phyloP scores from a whole-genome alignment of 2,329 filamentous ascomycete genomes.

The Chaetomium sp. region DNA sequence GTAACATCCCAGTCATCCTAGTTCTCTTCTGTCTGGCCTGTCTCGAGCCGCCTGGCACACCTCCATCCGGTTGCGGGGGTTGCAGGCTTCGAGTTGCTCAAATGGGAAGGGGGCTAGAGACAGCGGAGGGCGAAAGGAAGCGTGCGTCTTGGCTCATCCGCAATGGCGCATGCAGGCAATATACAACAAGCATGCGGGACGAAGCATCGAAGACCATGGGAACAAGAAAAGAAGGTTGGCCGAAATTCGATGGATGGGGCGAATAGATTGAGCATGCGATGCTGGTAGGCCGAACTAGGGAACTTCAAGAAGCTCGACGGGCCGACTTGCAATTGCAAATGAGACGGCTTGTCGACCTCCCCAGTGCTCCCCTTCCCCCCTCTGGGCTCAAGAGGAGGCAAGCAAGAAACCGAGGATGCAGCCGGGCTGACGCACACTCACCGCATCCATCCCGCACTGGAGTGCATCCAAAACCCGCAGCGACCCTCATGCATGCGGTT shows the following conservation, averaged over 20 bases:
- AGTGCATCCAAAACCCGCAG: background rate
- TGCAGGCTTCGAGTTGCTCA: conserved; percentile 2
- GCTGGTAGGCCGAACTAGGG: conserved; percentile 28
- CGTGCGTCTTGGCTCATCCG: conserved; percentile 19
- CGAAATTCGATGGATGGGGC: conserved; percentile 26
- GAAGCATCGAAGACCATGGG: conserved; percentile 28
- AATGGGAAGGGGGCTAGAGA: conserved; percentile 1
- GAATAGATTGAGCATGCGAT: conserved; percentile 34
- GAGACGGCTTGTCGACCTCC: background rate
- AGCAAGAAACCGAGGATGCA: conserved; percentile 14
- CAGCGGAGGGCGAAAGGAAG: conserved; percentile 13
- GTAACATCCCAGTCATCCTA: conserved; percentile 20
- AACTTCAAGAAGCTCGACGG: conserved; percentile 24
- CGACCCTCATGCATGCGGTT: conserved; percentile 22
- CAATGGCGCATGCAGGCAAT: conserved; percentile 33
- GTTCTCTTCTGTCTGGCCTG: conserved; percentile 7
- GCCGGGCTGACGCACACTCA: conserved; percentile 5
- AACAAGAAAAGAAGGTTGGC: conserved; percentile 31
- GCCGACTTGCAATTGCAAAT: conserved; percentile 25
- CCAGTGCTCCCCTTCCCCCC: too few relatives aligned
- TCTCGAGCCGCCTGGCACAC: conserved; percentile 1
- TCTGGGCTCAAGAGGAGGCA: background rate
- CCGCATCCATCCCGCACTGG: background rate
- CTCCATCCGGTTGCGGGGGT: conserved; percentile 9
- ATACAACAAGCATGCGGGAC: conserved; percentile 28